Evolutionary conservation across 495 filamentous ascomycete species (phyloP).

Genomic region (Lepraria neglecta): DNA sequence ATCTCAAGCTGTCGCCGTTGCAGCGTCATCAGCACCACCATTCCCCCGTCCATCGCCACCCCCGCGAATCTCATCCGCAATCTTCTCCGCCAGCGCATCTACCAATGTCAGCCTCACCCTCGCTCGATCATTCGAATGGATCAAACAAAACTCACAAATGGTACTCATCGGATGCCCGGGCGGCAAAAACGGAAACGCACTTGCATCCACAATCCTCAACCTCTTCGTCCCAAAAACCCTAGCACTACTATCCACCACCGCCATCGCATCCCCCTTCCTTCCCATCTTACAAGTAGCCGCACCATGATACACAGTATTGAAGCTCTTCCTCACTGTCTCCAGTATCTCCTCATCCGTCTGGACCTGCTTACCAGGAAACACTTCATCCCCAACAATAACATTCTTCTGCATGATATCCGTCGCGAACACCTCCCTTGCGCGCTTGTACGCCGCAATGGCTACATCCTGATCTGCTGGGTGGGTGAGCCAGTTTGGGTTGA

Average conservation of each 20-base stretch:
- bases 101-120: too few relatives aligned
- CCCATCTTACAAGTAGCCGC: constrained; percentile 49
- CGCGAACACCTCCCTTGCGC: constrained; percentile 41
- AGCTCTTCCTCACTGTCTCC: constrained; percentile 34
- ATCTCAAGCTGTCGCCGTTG: too few relatives aligned
- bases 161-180: constrained; percentile 51
- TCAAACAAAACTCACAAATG: constrained; percentile 34
- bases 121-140: too few relatives aligned
- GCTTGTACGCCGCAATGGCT: constrained; percentile 49
- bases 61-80: too few relatives aligned
- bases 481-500: constrained; percentile 44
- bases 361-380: constrained; percentile 42
- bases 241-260: constrained; percentile 50
- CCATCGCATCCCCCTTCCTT: constrained; percentile 38
- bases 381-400: constrained; percentile 43
- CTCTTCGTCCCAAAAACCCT: constrained; percentile 47
- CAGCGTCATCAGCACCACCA: too few relatives aligned
- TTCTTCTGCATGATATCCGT: constrained; percentile 36
- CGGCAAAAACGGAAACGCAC: constrained; percentile 49
- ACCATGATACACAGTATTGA: constrained; percentile 47
- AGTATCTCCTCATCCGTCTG: constrained; percentile 49
- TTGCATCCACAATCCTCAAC: constrained; percentile 55
- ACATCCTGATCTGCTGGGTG: constrained; percentile 34
- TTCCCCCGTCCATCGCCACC: too few relatives aligned
- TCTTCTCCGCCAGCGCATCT: too few relatives aligned